Base-by-base conservation (phyloP, 2,329 filamentous ascomycete genomes). In the Purpureocillium takamizusanense region DNA sequence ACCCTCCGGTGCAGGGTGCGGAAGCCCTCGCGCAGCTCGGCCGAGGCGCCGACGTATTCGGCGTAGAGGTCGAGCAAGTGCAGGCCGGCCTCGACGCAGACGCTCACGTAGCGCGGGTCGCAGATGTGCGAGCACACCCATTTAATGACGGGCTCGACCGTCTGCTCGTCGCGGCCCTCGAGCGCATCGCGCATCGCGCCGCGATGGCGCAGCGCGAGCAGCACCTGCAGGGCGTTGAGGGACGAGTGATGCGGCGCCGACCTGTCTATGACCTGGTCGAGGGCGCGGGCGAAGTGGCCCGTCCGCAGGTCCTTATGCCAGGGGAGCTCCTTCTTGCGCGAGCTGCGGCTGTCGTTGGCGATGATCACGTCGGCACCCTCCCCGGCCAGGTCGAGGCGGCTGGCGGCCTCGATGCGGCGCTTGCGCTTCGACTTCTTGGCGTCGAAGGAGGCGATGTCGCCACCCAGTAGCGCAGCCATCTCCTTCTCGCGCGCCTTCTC, bases 361-460 rank as follows among this genome's bases (percentile, higher is more conserved):
- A 97, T 89, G 50, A 95, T 76, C 38, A 95, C 88, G 55, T 95
- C 88, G 17, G 82, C 84, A 33, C 81, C 83, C 59, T 94, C 86
- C 46, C 86, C 89, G 15, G 83, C 74, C 53, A 88, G 83, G 53
- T 95, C 86, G 43, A 88, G 80, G n/a, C 66, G 60, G 48, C 66
- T 65, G 15, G 60, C 57, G 21, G 65, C 60, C n/a, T 62, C 61
- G 36, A 60, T 59, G 25, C 62, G 60, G 39, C 66, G 67, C 66
- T 86, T 85, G 54, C 83, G 78, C 62, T 83, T 85, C 41, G 75
- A 76, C 47, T 78, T 74, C 54, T 77, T 73, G 33, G 76, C 76
- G 54, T 94, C 89, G 55, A 87, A 83, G 39, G 82, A 74, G 39
- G 86, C 86, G 40, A 94, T 76, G 15, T 74, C 83, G 35, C 87